Evolutionary conservation across 208 protist species (phyloP).

Genomic region (Acanthamoeba healyi): DNA sequence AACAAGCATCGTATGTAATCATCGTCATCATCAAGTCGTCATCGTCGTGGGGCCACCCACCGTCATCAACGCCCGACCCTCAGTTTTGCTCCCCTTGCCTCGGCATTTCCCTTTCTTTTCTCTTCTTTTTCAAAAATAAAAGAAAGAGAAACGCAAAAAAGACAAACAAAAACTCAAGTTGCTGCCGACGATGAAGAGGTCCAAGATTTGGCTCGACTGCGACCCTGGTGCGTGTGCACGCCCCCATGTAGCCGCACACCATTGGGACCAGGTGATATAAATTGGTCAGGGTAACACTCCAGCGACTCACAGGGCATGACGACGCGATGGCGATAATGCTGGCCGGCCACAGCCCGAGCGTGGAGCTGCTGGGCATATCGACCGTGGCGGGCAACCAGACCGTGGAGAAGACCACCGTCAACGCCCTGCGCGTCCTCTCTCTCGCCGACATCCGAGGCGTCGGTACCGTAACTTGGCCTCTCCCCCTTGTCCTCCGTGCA

Average conservation of each 20-base stretch:
- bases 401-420: constrained; percentile 85
- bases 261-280: neutral
- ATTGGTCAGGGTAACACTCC: no score
- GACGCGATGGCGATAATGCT: constrained; percentile 87
- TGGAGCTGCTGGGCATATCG: constrained; percentile 82
- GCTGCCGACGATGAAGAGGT: neutral
- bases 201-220: constrained; percentile 84
- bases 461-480: neutral
- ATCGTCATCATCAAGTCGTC: neutral
- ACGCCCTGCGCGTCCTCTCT: constrained; percentile 77
- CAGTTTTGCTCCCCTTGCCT: neutral
- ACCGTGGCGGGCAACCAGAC: constrained; percentile 87
- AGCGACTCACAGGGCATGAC: constrained; percentile 88
- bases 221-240: constrained; percentile 75
- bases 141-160: no score
- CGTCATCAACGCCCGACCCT: no score
- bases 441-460: neutral
- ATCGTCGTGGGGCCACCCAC: neutral
- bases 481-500: neutral
- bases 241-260: neutral
- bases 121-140: neutral
- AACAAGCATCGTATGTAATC: constrained; percentile 54
- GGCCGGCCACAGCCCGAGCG: constrained; percentile 35
- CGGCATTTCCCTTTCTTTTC: neutral
- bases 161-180: no score